Evolutionary conservation across 441 rosid genomes (phyloP).

Genomic region (Gossypium gossypioides): DNA sequence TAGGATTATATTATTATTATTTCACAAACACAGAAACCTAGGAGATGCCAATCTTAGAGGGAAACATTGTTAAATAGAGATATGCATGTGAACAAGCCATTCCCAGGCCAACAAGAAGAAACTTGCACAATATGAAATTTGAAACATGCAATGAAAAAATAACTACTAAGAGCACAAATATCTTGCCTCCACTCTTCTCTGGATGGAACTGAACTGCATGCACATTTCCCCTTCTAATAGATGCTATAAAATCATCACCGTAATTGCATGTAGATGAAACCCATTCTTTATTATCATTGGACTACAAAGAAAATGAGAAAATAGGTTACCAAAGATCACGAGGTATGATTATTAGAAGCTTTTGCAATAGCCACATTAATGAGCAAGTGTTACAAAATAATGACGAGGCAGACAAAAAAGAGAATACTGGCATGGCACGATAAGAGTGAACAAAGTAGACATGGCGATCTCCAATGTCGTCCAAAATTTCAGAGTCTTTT

Average conservation of each 20-base stretch:
- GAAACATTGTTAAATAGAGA: background rate
- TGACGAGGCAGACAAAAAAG: background rate
- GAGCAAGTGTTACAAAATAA: background rate
- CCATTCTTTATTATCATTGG: conserved; percentile 77
- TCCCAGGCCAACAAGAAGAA: background rate
- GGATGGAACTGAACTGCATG: conserved; percentile 98
- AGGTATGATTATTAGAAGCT: background rate
- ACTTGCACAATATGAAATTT: background rate
- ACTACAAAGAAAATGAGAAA: conserved; percentile 31
- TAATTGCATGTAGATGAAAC: conserved; percentile 77
- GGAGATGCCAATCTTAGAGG: background rate
- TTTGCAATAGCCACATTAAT: background rate
- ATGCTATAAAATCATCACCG: conserved; percentile 74
- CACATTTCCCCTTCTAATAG: conserved; percentile 84
- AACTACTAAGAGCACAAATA: background rate
- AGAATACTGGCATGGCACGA: conserved; percentile 74
- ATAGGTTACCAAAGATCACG: background rate
- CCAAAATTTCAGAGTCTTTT: conserved; percentile 69
- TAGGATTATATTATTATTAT: background rate
- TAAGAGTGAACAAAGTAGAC: conserved; percentile 96
- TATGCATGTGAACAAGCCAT: background rate
- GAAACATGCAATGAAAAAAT: conserved; percentile 3
- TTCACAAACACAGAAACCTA: background rate
- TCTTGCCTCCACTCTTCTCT: conserved; percentile 92
- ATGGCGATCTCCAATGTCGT: conserved; percentile 70